phyloP scores from a whole-genome alignment of 148 eudicot species.

The Nepenthes mirabilis region DNA sequence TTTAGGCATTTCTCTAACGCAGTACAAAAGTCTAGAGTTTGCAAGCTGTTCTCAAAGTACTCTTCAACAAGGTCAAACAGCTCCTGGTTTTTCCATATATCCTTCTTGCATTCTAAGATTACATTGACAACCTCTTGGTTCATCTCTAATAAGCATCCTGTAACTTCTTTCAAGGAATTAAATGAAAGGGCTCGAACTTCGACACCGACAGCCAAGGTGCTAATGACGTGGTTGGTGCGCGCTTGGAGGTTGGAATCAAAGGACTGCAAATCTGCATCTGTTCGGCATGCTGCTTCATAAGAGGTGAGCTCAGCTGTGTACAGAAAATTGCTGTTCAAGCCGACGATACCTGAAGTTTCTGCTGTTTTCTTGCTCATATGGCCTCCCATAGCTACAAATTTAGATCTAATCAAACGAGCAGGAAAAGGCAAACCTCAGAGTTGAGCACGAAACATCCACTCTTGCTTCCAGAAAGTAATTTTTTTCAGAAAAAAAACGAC shows the following conservation, averaged over 20 bases:
- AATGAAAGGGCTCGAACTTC: slow-evolving; percentile 80
- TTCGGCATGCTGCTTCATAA: slow-evolving; percentile 67
- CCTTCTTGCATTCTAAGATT: slow-evolving; percentile 85
- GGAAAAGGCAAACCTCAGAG: neutral
- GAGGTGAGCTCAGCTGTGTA: slow-evolving; percentile 47
- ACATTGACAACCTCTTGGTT: slow-evolving; percentile 95
- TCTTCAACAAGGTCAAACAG: slow-evolving; percentile 94
- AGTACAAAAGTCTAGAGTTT: slow-evolving; percentile 84
- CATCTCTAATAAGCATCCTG: slow-evolving; percentile 87
- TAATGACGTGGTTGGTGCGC: slow-evolving; percentile 62
- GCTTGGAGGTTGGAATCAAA: slow-evolving; percentile 63
- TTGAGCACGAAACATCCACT: too few relatives aligned
- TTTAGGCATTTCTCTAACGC: slow-evolving; percentile 86
- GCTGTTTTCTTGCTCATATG: slow-evolving; percentile 57
- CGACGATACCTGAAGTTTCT: slow-evolving; percentile 38
- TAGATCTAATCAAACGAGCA: neutral
- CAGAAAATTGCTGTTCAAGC: slow-evolving; percentile 31
- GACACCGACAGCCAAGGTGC: slow-evolving; percentile 61
- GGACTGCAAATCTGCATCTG: slow-evolving; percentile 50
- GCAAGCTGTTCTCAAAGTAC: slow-evolving; percentile 85
- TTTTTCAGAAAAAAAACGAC: too few relatives aligned
- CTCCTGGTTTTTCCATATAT: slow-evolving; percentile 90
- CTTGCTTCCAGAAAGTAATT: too few relatives aligned
- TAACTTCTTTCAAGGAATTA: slow-evolving; percentile 75
- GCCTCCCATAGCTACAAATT: slow-evolving; percentile 45